Evolutionary conservation across 768 basidiomycete species (phyloP).

Genomic region (Pleurotus djamor): DNA sequence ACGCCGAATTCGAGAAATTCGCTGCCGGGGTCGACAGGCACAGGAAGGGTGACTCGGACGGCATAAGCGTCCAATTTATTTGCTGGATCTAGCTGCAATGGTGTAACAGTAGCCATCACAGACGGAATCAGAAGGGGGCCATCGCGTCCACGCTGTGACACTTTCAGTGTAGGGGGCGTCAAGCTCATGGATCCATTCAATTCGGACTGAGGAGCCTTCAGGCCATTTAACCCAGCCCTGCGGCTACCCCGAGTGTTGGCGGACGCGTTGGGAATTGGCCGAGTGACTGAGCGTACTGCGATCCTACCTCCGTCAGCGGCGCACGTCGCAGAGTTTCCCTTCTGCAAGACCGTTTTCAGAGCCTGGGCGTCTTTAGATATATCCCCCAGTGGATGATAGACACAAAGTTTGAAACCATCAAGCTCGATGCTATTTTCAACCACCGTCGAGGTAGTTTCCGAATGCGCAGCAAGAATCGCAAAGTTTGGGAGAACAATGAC

Average conservation of each 20-base stretch:
- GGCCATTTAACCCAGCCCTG: not conserved
- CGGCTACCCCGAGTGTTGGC: not conserved
- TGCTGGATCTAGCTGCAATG: slow-evolving; percentile 31
- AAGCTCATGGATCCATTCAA: slow-evolving; percentile 1
- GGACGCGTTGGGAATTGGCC: slow-evolving; percentile 21
- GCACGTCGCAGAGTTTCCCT: slow-evolving; percentile 56
- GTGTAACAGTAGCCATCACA: slow-evolving; percentile 52
- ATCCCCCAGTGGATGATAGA: slow-evolving; percentile 59
- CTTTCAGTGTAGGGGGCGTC: not conserved
- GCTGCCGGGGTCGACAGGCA: slow-evolving; percentile 56
- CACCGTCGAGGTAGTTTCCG: slow-evolving; percentile 54
- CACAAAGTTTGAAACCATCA: slow-evolving; percentile 46
- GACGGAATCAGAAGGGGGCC: slow-evolving; percentile 63
- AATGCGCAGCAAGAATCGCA: slow-evolving; percentile 64
- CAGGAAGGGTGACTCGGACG: slow-evolving; percentile 54
- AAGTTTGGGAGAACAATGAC: slow-evolving; percentile 68
- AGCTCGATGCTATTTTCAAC: slow-evolving; percentile 58
- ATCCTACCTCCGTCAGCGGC: slow-evolving; percentile 62
- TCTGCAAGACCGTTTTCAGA: slow-evolving; percentile 62
- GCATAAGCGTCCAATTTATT: slow-evolving; percentile 48
- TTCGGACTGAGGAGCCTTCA: not conserved
- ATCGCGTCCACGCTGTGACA: slow-evolving; percentile 37
- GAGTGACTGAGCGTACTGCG: slow-evolving; percentile 38
- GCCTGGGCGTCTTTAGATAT: slow-evolving; percentile 55
- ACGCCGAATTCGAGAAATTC: slow-evolving; percentile 80